A percentile compares a stretch with the other conserved stretches of the same genome.
phyloP scores from a whole-genome alignment of 257 asterid species.

The Solanum appendiculatum region DNA sequence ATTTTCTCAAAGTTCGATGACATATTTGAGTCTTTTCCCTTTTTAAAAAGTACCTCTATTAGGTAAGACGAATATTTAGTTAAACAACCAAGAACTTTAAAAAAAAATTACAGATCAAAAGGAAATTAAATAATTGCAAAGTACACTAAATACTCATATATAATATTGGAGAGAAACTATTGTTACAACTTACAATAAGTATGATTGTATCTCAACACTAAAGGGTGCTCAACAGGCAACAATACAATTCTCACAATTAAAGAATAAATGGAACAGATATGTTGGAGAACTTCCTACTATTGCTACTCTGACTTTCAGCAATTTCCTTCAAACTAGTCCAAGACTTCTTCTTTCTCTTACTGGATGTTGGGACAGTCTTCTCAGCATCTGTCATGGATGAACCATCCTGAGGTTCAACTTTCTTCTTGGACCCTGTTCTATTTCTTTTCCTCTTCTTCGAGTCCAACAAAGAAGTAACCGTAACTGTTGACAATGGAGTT shows the following conservation, averaged over 20 bases:
- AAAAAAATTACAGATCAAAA: no score
- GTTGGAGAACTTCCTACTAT: constrained; percentile 13
- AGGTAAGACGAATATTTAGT: background rate
- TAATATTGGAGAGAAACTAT: background rate
- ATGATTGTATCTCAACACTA: background rate
- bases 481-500: constrained; percentile 26
- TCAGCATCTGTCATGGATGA: constrained; percentile 16
- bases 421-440: constrained; percentile 36
- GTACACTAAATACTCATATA: background rate
- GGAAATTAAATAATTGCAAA: background rate
- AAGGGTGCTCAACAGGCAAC: background rate
- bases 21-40: no score
- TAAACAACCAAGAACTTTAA: background rate
- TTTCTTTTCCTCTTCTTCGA: constrained; percentile 42
- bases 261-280: constrained; percentile 39
- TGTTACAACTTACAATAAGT: background rate
- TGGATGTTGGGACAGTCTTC: constrained; percentile 9
- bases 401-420: constrained; percentile 11
- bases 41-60: no score
- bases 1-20: no score
- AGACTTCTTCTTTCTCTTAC: constrained; percentile 47
- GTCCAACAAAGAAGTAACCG: constrained; percentile 38
- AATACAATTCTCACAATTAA: background rate
- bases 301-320: constrained; percentile 32
- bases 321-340: constrained; percentile 81